Conservation (phyloP, 2,329 filamentous ascomycete genomes). For the Calonectria multiphialidica region DNA sequence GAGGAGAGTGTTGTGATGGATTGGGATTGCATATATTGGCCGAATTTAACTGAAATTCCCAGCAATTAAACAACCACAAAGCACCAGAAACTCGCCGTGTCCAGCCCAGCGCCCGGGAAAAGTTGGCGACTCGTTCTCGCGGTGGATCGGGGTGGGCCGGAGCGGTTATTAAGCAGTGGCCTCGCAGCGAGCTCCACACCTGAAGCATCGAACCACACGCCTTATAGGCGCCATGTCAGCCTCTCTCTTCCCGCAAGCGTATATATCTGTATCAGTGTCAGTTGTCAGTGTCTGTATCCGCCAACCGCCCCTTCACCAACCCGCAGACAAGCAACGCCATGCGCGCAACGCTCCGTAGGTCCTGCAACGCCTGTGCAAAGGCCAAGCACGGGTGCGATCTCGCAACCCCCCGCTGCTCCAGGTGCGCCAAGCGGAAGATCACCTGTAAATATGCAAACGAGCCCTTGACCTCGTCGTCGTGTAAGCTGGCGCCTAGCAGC, state of each 20-base stretch:
- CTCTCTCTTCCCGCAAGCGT: not conserved
- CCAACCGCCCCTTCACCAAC: not conserved
- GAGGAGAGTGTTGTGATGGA: no score
- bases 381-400: constrained; percentile 69
- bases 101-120: not conserved
- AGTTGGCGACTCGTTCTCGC: not conserved
- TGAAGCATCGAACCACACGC: not conserved
- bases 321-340: constrained; percentile 48
- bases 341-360: constrained; percentile 68
- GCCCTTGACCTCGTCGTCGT: constrained; percentile 52
- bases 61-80: no score
- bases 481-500: not conserved
- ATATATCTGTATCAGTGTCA: not conserved
- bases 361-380: constrained; percentile 67
- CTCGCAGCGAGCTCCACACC: not conserved
- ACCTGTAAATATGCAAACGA: constrained; percentile 66
- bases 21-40: no score
- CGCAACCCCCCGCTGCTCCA: constrained; percentile 64
- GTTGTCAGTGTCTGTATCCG: no score
- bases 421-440: constrained; percentile 62
- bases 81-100: not conserved
- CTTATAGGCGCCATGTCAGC: constrained; percentile 2
- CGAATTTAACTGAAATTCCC: no score
- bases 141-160: constrained; percentile 2
- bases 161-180: constrained; percentile 3